Conservation (phyloP, 2,329 filamentous ascomycete species). For the Fusarium austroafricanum region DNA sequence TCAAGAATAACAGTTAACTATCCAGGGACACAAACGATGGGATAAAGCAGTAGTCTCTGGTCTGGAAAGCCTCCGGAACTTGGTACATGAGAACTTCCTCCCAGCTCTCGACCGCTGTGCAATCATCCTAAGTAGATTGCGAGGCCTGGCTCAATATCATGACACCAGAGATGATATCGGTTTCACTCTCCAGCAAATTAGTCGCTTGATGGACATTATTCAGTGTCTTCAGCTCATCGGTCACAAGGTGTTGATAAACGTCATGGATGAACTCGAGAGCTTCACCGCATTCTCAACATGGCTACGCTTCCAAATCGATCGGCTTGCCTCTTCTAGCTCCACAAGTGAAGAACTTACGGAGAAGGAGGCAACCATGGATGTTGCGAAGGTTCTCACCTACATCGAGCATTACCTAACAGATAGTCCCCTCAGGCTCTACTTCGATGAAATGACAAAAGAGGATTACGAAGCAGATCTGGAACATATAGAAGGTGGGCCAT, state of each 20-base stretch:
- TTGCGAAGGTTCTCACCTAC: constrained; percentile 78
- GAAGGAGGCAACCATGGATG: constrained; percentile 80
- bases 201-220: constrained; percentile 74
- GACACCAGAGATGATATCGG: constrained; percentile 74
- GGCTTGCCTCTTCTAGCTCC: constrained; percentile 72
- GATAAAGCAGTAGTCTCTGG: constrained; percentile 86
- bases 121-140: constrained; percentile 83
- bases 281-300: constrained; percentile 85
- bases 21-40: constrained; percentile 91
- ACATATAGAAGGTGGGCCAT: constrained; percentile 57
- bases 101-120: constrained; percentile 86
- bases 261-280: constrained; percentile 80
- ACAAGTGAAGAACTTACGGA: constrained; percentile 78
- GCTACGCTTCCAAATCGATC: constrained; percentile 86
- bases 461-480: constrained; percentile 62
- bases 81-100: constrained; percentile 88
- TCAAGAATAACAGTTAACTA: constrained; percentile 28
- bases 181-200: constrained; percentile 72
- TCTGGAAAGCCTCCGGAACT: constrained; percentile 78
- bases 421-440: constrained; percentile 73
- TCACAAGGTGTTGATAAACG: constrained; percentile 76
- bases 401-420: constrained; percentile 76
- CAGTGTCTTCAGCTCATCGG: constrained; percentile 80
- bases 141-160: constrained; percentile 85
- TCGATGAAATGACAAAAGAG: constrained; percentile 62